A percentile compares a stretch with the other conserved stretches of the same genome.
Evolutionary conservation across 768 basidiomycete species (phyloP).

Genomic region (Suillus paluster): DNA sequence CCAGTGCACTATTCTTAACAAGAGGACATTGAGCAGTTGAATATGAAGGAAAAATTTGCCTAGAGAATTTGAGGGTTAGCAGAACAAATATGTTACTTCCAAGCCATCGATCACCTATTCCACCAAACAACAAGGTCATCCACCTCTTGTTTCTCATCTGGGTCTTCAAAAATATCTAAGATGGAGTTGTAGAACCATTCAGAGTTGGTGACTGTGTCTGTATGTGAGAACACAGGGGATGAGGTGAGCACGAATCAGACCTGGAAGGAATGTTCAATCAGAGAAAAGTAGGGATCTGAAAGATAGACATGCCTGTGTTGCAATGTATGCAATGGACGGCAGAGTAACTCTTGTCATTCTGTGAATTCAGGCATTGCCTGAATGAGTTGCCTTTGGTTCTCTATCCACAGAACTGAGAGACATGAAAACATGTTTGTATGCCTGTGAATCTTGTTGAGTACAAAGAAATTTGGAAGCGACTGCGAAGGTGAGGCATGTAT

Average conservation of each 20-base stretch:
- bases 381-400: conserved; percentile 29
- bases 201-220: conserved; percentile 27
- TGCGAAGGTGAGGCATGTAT: background rate
- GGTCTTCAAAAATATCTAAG: conserved; percentile 23
- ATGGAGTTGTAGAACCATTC: conserved; percentile 26
- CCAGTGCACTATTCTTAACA: conserved; percentile 5
- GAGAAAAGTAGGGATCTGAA: conserved; percentile 2
- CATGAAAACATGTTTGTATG: conserved; percentile 33
- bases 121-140: conserved; percentile 22
- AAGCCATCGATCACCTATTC: conserved; percentile 15
- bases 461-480: background rate
- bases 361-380: conserved; percentile 25
- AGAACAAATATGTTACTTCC: background rate
- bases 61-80: conserved; percentile 1
- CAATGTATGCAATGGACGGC: conserved; percentile 26
- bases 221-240: conserved; percentile 20
- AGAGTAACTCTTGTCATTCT: conserved; percentile 18
- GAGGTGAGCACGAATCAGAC: conserved; percentile 23
- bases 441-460: conserved; percentile 15
- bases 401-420: conserved; percentile 34
- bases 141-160: conserved; percentile 23
- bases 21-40: background rate
- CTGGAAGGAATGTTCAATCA: conserved; percentile 11
- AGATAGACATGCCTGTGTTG: conserved; percentile 17
- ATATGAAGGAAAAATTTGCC: conserved; percentile 11